A percentile compares a stretch with the other conserved stretches of the same genome.
Conservation (phyloP, 2,329 filamentous ascomycete genomes). For the Fusarium nurragi region DNA sequence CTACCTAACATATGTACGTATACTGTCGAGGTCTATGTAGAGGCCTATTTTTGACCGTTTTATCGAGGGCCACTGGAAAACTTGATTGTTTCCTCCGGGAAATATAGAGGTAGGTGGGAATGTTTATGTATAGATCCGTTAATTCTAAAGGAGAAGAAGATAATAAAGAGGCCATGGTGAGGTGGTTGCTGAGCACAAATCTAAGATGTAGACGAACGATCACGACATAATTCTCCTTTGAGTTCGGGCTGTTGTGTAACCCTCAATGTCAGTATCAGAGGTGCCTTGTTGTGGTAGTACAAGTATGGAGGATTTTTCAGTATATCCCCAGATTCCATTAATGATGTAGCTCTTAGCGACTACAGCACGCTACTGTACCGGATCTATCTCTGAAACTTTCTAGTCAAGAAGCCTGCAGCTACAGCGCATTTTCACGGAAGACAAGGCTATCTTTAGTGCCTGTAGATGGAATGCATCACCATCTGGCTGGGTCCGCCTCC, state of each 20-base stretch:
- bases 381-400: neutral
- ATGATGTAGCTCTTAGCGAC: neutral
- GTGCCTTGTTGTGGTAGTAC: neutral
- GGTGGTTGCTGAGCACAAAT: too few species aligned
- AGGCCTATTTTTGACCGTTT: too few species aligned
- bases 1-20: too few species aligned
- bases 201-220: neutral
- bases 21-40: too few species aligned
- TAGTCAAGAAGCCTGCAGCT: slow-evolving; percentile 10
- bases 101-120: neutral
- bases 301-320: too few species aligned
- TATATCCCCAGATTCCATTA: neutral
- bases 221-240: neutral
- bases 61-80: neutral
- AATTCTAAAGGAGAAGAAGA: neutral
- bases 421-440: slow-evolving; percentile 10
- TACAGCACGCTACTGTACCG: slow-evolving; percentile 3
- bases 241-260: neutral
- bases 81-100: neutral
- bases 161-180: neutral
- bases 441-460: slow-evolving; percentile 14
- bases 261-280: neutral
- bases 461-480: slow-evolving; percentile 32
- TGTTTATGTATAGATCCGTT: neutral
- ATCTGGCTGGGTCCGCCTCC: slow-evolving; percentile 30